A percentile compares a stretch with the other conserved stretches of the same genome.
Evolutionary conservation across 2,329 filamentous ascomycete species (phyloP).

Genomic region (Fusarium papillatum): DNA sequence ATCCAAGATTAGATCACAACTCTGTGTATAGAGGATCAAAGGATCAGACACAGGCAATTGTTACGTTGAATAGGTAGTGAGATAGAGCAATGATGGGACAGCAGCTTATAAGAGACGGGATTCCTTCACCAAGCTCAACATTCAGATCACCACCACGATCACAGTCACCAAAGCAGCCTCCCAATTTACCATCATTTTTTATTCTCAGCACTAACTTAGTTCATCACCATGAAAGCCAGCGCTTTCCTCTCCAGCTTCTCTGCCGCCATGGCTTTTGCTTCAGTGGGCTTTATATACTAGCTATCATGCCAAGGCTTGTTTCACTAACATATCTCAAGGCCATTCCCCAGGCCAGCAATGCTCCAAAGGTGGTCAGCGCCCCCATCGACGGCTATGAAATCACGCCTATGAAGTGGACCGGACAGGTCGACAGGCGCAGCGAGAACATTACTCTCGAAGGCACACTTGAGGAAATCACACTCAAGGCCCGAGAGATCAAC

Average conservation of each 20-base stretch:
- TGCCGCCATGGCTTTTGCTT: background rate
- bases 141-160: background rate
- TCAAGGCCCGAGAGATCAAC: conserved; percentile 7
- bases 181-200: background rate
- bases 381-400: conserved; percentile 2
- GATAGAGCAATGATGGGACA: background rate
- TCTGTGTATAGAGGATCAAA: background rate
- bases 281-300: background rate
- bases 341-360: background rate
- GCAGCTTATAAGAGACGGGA: background rate
- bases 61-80: no score
- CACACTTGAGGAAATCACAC: conserved; percentile 1
- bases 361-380: background rate
- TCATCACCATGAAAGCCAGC: conserved; percentile 4
- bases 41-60: background rate
- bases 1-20: background rate
- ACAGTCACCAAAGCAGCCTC: background rate
- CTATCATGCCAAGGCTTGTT: fast-evolving
- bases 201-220: no score
- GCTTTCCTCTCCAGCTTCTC: background rate
- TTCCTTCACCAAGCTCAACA: background rate
- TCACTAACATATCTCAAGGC: background rate
- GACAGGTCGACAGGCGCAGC: background rate
- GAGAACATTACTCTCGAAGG: conserved; percentile 2
- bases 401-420: conserved; percentile 3